These are phyloP conservation scores for Malassezia sympodialis DNA, from an alignment of 1,284 basidiomycete genomes.

Conservation along the genomic window DNA sequence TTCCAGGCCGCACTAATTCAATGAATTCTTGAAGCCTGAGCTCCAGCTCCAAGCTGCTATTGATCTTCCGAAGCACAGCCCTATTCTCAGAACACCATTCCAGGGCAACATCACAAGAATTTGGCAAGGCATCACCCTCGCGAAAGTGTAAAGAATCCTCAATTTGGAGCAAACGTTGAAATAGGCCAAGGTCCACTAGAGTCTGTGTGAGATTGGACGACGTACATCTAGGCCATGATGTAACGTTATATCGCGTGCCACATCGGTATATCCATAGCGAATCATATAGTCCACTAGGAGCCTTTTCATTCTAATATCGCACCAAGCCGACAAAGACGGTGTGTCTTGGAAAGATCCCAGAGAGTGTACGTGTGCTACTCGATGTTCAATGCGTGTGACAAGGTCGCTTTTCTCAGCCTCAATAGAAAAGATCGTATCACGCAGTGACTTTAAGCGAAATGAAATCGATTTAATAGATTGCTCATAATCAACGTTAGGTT, in stretches of 20 bases:
- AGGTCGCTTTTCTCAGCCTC: background rate
- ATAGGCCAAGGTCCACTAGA: slow-evolving; percentile 61
- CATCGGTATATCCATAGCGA: slow-evolving; percentile 53
- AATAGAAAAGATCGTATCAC: background rate
- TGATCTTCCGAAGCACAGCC: slow-evolving; percentile 66
- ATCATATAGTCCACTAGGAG: slow-evolving; percentile 89
- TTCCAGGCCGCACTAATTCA: slow-evolving; percentile 56
- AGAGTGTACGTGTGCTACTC: background rate
- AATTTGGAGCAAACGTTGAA: slow-evolving; percentile 73
- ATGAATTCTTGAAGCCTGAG: slow-evolving; percentile 92
- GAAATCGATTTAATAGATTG: background rate
- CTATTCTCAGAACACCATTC: slow-evolving; percentile 96
- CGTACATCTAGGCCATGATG: background rate
- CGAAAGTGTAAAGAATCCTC: slow-evolving; percentile 59
- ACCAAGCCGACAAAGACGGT: slow-evolving; percentile 53
- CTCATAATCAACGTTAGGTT: background rate
- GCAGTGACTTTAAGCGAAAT: background rate
- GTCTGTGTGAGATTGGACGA: slow-evolving; percentile 17
- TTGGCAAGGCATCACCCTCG: slow-evolving; percentile 33
- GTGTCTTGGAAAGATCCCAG: slow-evolving; percentile 3
- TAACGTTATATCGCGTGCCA: slow-evolving; percentile 23
- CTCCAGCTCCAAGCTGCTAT: slow-evolving; percentile 83
- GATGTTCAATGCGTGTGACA: background rate
- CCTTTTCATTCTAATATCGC: slow-evolving; percentile 67
- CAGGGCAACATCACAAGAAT: slow-evolving; percentile 76